Evolutionary conservation across 495 filamentous ascomycete species (phyloP), one percentile per base, ranked within the genome.

Genomic region (Aspergillus sclerotioniger): DNA sequence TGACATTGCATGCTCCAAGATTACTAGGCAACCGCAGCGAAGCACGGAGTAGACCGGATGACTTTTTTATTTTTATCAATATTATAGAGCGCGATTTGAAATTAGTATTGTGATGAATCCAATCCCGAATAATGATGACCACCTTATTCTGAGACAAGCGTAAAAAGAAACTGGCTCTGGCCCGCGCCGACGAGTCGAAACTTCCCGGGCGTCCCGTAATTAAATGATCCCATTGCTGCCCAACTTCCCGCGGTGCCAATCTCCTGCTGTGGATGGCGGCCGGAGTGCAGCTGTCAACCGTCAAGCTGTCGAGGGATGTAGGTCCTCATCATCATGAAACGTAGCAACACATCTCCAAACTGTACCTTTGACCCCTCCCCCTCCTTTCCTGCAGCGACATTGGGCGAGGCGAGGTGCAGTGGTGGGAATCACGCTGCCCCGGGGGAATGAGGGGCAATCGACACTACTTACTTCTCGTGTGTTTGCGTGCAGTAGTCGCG

Each of bases 191-290:
- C 31, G 49, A 54, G 43, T 50, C 50, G 35, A 53, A 59, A 32
- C 16, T 56, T 49, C 32, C 58, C 62, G 37, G 58, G 57, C 47
- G 35, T 32, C 52, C 49, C 44, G 50, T 43, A 48, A 52, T 51
- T 60, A 39, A 13, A 66, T 70, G 74, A 50, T 32, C 25, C 16
- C 72, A 73, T 73, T 75, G 74, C 72, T 79, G 69, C 76, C 76
- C 73, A 77, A 79, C 70, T 57, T 69, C 35, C 52, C 51, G 32
- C 28, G 35, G 46, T 47, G 41, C 54, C 46, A 48, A 15, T 41
- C 21, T 39, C 25, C 19, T 6, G 51, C 51, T 31, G 37, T 9
- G 37, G 37, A 41, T 25, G 19, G 7, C 1, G 6, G 6, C 19
- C 16, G n/a, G 20, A 49, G 19, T 16, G 9, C 19, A 19, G 15